These are phyloP conservation scores for Limonium bicolor DNA, from an alignment of 148 eudicot species.

Conservation along the genomic window DNA sequence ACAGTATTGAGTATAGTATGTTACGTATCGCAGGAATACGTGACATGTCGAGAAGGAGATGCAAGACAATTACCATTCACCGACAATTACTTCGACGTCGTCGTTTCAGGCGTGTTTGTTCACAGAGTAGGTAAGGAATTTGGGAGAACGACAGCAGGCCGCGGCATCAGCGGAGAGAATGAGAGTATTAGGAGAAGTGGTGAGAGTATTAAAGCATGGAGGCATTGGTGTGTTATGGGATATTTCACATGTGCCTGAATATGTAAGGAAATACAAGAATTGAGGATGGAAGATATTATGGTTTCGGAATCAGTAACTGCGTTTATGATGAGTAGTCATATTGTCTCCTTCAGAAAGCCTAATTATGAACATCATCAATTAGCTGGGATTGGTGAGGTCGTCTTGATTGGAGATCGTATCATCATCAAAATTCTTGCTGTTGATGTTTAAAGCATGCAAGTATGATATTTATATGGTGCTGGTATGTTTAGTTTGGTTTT, in stretches of 20 bases:
- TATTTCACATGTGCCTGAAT: constrained; percentile 71
- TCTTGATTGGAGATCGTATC: constrained; percentile 94
- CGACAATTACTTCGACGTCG: constrained; percentile 84
- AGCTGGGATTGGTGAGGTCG: constrained; percentile 31
- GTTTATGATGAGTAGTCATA: constrained; percentile 74
- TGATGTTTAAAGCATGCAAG: no score
- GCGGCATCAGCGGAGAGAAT: constrained; percentile 71
- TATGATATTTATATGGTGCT: no score
- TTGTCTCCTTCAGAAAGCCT: constrained; percentile 84
- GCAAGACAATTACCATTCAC: constrained; percentile 57
- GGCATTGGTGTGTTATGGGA: constrained; percentile 95
- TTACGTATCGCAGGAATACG: constrained; percentile 81
- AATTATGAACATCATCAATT: constrained; percentile 14
- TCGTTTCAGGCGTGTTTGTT: constrained; percentile 57
- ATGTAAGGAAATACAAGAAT: constrained; percentile 59
- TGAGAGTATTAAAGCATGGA: constrained; percentile 63
- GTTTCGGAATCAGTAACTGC: constrained; percentile 93
- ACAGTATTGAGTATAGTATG: no score
- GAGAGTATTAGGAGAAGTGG: constrained; percentile 64
- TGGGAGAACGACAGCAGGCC: constrained; percentile 42
- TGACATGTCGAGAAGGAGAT: constrained; percentile 83
- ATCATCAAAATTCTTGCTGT: no score
- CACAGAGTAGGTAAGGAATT: constrained; percentile 70
- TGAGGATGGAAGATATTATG: constrained; percentile 69
- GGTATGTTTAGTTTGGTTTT: no score